These are phyloP conservation scores for Fusarium fujikuroi DNA, from an alignment of 2,329 filamentous ascomycete genomes.

Conservation along the genomic window DNA sequence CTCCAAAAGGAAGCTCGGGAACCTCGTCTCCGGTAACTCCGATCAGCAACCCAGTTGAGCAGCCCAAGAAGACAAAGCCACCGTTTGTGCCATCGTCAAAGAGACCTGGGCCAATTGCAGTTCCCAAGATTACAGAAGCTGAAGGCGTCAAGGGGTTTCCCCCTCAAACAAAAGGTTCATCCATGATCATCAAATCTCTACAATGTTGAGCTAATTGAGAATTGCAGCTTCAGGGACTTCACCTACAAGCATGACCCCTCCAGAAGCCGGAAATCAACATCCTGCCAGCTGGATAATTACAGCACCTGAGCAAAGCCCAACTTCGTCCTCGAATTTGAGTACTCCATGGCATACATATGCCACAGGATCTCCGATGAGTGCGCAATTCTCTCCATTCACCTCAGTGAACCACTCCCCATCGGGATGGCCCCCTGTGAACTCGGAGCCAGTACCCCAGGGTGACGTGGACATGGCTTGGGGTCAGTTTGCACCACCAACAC, in stretches of 20 bases:
- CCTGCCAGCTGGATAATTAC: constrained; percentile 58
- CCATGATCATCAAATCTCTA: constrained; percentile 30
- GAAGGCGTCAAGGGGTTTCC: constrained; percentile 51
- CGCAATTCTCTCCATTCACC: constrained; percentile 62
- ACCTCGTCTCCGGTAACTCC: constrained; percentile 61
- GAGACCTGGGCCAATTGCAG: constrained; percentile 56
- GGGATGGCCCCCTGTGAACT: constrained; percentile 54
- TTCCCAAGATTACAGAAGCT: constrained; percentile 55
- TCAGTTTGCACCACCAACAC: constrained; percentile 54
- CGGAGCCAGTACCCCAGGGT: constrained; percentile 54
- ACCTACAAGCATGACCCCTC: constrained; percentile 7
- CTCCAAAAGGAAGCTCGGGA: constrained; percentile 55
- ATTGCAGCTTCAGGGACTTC: constrained; percentile 22
- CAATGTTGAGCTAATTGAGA: constrained; percentile 10
- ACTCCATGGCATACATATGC: constrained; percentile 62
- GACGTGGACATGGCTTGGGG: constrained; percentile 57
- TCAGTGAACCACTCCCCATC: constrained; percentile 53
- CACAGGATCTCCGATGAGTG: constrained; percentile 61
- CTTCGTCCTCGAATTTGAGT: constrained; percentile 57
- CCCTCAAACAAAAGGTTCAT: constrained; percentile 55
- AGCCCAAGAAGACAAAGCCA: constrained; percentile 49
- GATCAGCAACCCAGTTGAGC: constrained; percentile 55
- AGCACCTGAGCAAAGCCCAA: constrained; percentile 53
- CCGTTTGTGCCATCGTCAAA: constrained; percentile 58
- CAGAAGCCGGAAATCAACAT: constrained; percentile 52